Conservation (phyloP, 2,329 filamentous ascomycete genomes). For the Emydomyces testavorans region DNA sequence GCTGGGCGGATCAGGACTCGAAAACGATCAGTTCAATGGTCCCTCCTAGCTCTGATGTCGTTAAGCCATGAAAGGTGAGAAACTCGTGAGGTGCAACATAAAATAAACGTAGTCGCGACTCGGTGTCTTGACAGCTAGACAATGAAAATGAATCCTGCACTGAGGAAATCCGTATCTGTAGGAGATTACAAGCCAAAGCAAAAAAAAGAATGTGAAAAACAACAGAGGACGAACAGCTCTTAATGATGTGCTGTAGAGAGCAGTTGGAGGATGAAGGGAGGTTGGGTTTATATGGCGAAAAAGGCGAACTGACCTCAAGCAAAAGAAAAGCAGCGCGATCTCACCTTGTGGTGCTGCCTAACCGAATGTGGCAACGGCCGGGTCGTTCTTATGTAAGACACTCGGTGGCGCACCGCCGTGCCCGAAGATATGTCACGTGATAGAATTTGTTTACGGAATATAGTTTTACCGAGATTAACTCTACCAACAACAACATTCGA, state of each 20-base stretch:
- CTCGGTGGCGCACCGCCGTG: too few species aligned
- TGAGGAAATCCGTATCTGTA: not conserved
- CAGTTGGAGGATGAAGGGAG: not conserved
- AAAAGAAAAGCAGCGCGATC: constrained; percentile 3
- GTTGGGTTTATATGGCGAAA: constrained; percentile 6
- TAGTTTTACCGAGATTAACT: too few species aligned
- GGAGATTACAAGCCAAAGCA: not conserved
- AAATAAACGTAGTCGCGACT: not conserved
- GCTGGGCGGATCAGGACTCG: constrained; percentile 4
- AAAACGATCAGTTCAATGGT: constrained; percentile 3
- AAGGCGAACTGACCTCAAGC: constrained; percentile 6
- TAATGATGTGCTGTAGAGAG: not conserved
- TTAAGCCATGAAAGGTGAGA: constrained; percentile 10
- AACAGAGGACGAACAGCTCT: not conserved
- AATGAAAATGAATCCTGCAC: not conserved
- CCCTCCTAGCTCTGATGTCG: not conserved
- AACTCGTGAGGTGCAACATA: not conserved
- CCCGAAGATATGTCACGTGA: not conserved
- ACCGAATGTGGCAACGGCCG: constrained; percentile 6
- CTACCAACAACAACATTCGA: too few species aligned
- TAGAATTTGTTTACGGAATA: not conserved
- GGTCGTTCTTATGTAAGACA: constrained; percentile 5
- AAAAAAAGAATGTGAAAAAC: not conserved
- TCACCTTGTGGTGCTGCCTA: constrained; percentile 1
- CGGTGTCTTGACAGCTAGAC: not conserved